Evolutionary conservation across 768 basidiomycete species (phyloP).

Genomic region (Clavulina sp.): DNA sequence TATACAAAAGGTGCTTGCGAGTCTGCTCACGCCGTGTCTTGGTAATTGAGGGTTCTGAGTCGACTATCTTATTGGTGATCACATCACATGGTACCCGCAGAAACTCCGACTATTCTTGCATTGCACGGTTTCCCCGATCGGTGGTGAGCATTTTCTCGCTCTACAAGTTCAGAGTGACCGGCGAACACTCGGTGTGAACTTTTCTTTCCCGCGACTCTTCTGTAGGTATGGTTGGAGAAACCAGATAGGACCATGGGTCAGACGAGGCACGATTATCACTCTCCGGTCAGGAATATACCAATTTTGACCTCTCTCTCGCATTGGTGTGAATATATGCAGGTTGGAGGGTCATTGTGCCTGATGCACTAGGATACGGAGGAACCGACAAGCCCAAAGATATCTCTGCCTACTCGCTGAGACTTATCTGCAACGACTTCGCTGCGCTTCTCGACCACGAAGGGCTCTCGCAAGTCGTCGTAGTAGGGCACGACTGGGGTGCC

Average conservation of each 20-base stretch:
- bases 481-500: constrained; percentile 75
- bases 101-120: constrained; percentile 41
- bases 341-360: constrained; percentile 39
- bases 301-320: background rate
- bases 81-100: too few species aligned
- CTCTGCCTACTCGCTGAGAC: constrained; percentile 40
- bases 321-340: constrained; percentile 14
- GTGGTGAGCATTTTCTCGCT: too few species aligned
- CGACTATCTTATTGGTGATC: too few species aligned
- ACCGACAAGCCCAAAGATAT: constrained; percentile 43
- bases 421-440: constrained; percentile 41
- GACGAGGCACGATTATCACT: constrained; percentile 21
- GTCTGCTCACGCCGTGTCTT: background rate
- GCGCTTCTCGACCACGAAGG: constrained; percentile 37
- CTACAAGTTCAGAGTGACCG: too few species aligned
- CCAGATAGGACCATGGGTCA: constrained; percentile 55
- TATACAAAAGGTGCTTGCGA: constrained; percentile 18
- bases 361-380: constrained; percentile 41
- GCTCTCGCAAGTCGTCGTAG: constrained; percentile 24
- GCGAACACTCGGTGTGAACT: too few species aligned
- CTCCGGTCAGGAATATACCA: background rate
- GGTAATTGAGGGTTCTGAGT: too few species aligned
- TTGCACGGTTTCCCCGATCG: constrained; percentile 69
- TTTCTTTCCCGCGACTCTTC: too few species aligned
- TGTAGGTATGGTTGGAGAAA: constrained; percentile 56